Conservation (phyloP, 768 basidiomycete species). For the Rhizopogon vesiculosus region DNA sequence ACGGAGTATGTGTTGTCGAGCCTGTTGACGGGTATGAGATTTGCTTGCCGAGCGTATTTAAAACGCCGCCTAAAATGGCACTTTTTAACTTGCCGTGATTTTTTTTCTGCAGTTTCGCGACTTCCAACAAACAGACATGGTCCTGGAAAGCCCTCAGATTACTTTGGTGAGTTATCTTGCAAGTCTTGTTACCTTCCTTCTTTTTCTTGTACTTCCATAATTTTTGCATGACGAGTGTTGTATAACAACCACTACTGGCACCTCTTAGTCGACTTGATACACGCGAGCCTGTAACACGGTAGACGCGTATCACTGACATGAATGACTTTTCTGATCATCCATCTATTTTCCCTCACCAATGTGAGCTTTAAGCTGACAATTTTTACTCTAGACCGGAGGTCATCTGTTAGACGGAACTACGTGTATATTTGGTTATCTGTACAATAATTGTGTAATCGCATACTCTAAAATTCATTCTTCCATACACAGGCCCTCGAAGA, state of each 20-base stretch:
- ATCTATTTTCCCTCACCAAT: background rate
- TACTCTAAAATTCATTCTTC: background rate
- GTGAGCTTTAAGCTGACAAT: constrained; percentile 12
- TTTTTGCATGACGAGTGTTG: constrained; percentile 74
- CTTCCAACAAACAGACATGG: too few species aligned
- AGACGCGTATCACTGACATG: constrained; percentile 71
- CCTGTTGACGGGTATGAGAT: background rate
- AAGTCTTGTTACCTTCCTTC: too few species aligned
- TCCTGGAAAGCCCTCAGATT: too few species aligned
- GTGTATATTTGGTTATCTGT: background rate
- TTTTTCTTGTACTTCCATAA: background rate
- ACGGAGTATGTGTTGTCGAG: constrained; percentile 1
- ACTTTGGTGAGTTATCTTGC: background rate
- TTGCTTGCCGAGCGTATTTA: constrained; percentile 4
- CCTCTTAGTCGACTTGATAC: constrained; percentile 86
- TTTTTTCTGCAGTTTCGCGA: background rate
- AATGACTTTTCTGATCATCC: constrained; percentile 51
- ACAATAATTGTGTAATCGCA: background rate
- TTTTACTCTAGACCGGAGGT: background rate
- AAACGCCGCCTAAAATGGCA: constrained; percentile 17
- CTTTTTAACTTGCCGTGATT: background rate
- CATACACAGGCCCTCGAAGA: background rate
- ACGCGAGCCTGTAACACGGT: constrained; percentile 26
- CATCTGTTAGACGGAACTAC: background rate
- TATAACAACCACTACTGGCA: constrained; percentile 71